These are phyloP conservation scores for Aspergillus sp. DNA, from an alignment of 2,329 filamentous ascomycete species.

Conservation along the genomic window DNA sequence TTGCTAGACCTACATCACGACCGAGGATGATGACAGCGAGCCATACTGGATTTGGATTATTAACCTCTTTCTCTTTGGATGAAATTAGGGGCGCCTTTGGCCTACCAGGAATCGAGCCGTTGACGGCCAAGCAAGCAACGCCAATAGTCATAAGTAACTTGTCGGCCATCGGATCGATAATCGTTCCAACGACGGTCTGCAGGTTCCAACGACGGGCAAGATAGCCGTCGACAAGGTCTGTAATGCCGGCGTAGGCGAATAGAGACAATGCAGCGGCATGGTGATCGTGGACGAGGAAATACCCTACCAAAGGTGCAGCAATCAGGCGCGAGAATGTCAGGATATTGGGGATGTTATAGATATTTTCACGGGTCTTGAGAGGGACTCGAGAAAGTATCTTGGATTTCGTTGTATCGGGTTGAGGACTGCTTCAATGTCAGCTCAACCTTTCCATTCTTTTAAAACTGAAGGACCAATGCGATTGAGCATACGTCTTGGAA, in stretches of 20 bases:
- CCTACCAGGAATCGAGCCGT: conserved; percentile 71
- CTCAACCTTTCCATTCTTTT: neutral
- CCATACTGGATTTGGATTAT: conserved; percentile 52
- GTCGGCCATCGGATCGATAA: conserved; percentile 95
- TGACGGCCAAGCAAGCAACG: conserved; percentile 73
- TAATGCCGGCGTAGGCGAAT: conserved; percentile 87
- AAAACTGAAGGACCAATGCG: neutral
- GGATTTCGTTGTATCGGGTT: conserved; percentile 19
- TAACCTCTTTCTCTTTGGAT: neutral
- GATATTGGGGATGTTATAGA: conserved; percentile 93
- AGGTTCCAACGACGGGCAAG: conserved; percentile 81
- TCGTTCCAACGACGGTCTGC: conserved; percentile 86
- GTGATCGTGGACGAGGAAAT: conserved; percentile 75
- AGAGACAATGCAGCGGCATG: conserved; percentile 70
- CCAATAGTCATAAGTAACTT: conserved; percentile 92
- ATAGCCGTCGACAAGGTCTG: conserved; percentile 87
- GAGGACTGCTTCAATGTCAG: conserved; percentile 9
- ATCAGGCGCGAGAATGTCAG: conserved; percentile 79
- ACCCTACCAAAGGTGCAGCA: conserved; percentile 77
- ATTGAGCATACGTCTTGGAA: conserved; percentile 11
- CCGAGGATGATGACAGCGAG: conserved; percentile 85
- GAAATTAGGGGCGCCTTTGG: conserved; percentile 6
- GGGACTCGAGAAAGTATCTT: conserved; percentile 26
- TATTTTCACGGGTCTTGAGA: conserved; percentile 62
- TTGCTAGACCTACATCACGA: conserved; percentile 70